These are phyloP conservation scores for Suillus lakei DNA, from an alignment of 768 basidiomycete genomes.

Conservation along the genomic window DNA sequence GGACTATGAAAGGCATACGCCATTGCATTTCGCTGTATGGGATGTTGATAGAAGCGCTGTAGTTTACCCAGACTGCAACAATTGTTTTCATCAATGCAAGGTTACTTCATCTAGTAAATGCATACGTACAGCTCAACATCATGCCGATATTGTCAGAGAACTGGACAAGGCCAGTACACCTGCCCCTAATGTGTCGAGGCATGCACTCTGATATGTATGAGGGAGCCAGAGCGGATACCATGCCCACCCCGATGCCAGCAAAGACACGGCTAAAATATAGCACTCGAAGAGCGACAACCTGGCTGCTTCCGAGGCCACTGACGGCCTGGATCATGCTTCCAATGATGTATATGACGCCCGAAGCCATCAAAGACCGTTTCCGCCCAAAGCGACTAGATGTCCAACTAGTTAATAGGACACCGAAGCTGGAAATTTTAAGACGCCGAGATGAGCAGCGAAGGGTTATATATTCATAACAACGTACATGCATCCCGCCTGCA, in stretches of 20 bases:
- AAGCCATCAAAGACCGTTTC: slow-evolving; percentile 44
- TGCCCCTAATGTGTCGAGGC: slow-evolving; percentile 46
- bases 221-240: slow-evolving; percentile 49
- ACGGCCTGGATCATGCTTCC: slow-evolving; percentile 48
- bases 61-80: slow-evolving; percentile 47
- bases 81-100: neutral
- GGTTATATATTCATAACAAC: slow-evolving; percentile 14
- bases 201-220: slow-evolving; percentile 51
- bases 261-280: slow-evolving; percentile 54
- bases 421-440: slow-evolving; percentile 36
- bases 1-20: slow-evolving; percentile 52
- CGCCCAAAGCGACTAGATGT: slow-evolving; percentile 45
- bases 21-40: slow-evolving; percentile 44
- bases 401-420: slow-evolving; percentile 42
- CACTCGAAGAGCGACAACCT: slow-evolving; percentile 35
- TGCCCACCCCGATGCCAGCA: slow-evolving; percentile 59
- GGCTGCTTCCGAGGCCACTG: slow-evolving; percentile 41
- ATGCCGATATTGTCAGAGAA: slow-evolving; percentile 30
- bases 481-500: slow-evolving; percentile 51
- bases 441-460: neutral
- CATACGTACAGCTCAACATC: slow-evolving; percentile 29
- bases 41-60: slow-evolving; percentile 41
- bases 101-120: neutral
- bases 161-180: slow-evolving; percentile 47
- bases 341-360: slow-evolving; percentile 46